Conservation (phyloP, 805 yeast species). For the Starmerella bacillaris region DNA sequence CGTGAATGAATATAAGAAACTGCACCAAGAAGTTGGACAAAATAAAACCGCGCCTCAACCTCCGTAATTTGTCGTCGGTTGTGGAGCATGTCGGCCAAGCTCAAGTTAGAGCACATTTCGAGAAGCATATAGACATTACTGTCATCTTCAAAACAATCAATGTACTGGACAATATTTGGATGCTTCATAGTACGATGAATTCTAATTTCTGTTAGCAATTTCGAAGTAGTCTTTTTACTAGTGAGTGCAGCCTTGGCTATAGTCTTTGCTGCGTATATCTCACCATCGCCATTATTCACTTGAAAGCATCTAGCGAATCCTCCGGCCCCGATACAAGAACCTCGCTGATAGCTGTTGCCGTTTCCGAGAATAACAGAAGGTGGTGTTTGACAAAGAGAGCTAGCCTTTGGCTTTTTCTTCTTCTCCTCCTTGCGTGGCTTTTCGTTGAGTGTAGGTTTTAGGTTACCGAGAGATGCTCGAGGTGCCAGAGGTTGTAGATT, state of each 20-base stretch:
- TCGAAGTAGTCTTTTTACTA: slow-evolving; percentile 65
- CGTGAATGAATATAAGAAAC: slow-evolving; percentile 79
- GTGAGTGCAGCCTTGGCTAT: slow-evolving; percentile 90
- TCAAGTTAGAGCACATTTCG: slow-evolving; percentile 89
- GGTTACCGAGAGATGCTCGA: background rate
- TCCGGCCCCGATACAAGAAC: slow-evolving; percentile 86
- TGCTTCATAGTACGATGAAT: slow-evolving; percentile 83
- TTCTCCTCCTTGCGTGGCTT: slow-evolving; percentile 5
- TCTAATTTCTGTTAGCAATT: slow-evolving; percentile 77
- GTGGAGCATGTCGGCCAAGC: slow-evolving; percentile 79
- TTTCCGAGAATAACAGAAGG: slow-evolving; percentile 78
- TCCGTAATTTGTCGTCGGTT: slow-evolving; percentile 71
- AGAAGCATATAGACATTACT: slow-evolving; percentile 79
- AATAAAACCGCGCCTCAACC: slow-evolving; percentile 76
- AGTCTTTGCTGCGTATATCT: slow-evolving; percentile 86
- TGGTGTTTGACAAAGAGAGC: slow-evolving; percentile 88
- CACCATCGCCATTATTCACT: slow-evolving; percentile 73
- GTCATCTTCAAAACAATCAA: slow-evolving; percentile 95
- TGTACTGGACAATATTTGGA: slow-evolving; percentile 74
- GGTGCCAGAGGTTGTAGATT: background rate
- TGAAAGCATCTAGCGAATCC: slow-evolving; percentile 98
- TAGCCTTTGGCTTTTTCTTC: slow-evolving; percentile 53
- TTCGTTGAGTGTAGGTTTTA: slow-evolving; percentile 2
- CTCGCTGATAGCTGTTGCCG: slow-evolving; percentile 81
- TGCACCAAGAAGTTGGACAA: slow-evolving; percentile 89